A percentile compares a stretch with the other conserved stretches of the same genome.
Evolutionary conservation across 768 basidiomycete genomes (phyloP).

Genomic region (Vishniacozyma victoriae): DNA sequence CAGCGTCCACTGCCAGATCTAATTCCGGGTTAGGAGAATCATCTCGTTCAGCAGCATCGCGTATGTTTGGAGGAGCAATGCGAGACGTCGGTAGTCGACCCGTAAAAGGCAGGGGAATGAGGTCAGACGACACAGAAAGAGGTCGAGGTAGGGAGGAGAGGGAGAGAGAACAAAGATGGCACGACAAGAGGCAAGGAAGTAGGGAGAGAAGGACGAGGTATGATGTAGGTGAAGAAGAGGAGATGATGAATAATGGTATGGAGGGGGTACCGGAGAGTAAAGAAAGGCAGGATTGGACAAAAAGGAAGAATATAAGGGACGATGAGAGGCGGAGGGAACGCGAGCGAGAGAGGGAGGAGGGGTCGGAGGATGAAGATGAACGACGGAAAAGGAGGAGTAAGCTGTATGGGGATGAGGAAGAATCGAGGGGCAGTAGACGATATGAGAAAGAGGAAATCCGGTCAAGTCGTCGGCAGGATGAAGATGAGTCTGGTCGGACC

Average conservation of each 20-base stretch:
- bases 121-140: background rate
- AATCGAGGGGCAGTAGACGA: conserved; percentile 22
- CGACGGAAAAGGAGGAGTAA: conserved; percentile 50
- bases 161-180: background rate
- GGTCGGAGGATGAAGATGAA: conserved; percentile 51
- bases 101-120: background rate
- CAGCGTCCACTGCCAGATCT: conserved; percentile 34
- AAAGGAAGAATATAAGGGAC: conserved; percentile 21
- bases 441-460: conserved; percentile 2
- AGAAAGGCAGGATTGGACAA: too few species aligned
- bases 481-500: conserved; percentile 10
- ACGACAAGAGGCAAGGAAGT: conserved; percentile 1
- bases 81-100: conserved; percentile 15
- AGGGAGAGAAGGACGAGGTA: background rate
- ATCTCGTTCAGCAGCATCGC: conserved; percentile 12
- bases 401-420: conserved; percentile 37
- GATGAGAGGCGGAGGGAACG: conserved; percentile 4
- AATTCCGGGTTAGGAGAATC: conserved; percentile 6
- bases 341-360: conserved; percentile 51
- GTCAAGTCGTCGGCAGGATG: too few species aligned
- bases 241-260: conserved; percentile 4
- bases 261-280: conserved; percentile 1
- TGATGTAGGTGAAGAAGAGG: conserved; percentile 20
- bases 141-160: conserved; percentile 8
- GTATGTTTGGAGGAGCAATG: conserved; percentile 41